Evolutionary conservation across 2,329 filamentous ascomycete species (phyloP).

Genomic region (Diaporthe ilicicola): DNA sequence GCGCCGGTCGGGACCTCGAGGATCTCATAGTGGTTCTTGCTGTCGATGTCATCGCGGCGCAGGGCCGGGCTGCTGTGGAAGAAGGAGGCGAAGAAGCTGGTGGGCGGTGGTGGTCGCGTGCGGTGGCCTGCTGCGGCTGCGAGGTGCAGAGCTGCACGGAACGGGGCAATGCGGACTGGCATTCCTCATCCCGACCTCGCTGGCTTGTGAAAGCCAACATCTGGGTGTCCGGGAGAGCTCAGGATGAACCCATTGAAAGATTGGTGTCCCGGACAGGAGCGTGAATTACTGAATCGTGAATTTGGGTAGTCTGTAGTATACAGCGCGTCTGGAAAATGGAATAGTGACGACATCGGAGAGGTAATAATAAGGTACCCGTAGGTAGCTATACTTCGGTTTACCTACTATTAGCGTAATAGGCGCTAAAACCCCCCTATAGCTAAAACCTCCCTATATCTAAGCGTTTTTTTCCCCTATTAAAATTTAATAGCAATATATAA

Average conservation of each 20-base stretch:
- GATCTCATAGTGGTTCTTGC: conserved; percentile 80
- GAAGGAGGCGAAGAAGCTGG: conserved; percentile 3
- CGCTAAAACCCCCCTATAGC: too few relatives aligned
- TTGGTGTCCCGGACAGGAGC: not conserved
- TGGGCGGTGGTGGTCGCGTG: conserved; percentile 17
- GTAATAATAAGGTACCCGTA: not conserved
- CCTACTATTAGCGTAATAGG: too few relatives aligned
- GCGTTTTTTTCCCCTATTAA: too few relatives aligned
- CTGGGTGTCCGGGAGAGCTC: conserved; percentile 2
- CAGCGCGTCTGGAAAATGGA: not conserved
- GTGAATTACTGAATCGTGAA: not conserved
- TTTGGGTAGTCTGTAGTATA: not conserved
- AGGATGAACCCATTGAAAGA: not conserved
- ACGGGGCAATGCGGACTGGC: conserved; percentile 55
- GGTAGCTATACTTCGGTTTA: too few relatives aligned
- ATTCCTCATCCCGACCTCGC: conserved; percentile 68
- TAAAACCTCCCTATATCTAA: too few relatives aligned
- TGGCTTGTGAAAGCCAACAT: conserved; percentile 26
- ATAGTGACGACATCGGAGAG: conserved; percentile 28
- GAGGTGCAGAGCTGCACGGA: conserved; percentile 40
- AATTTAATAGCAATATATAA: too few relatives aligned
- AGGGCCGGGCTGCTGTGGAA: conserved; percentile 44
- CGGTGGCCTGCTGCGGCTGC: conserved; percentile 14
- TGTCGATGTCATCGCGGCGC: conserved; percentile 40
- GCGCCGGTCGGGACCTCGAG: conserved; percentile 77